phyloP scores from a whole-genome alignment of 176 grass and related monocot genomes.

The Panicum miliaceum region DNA sequence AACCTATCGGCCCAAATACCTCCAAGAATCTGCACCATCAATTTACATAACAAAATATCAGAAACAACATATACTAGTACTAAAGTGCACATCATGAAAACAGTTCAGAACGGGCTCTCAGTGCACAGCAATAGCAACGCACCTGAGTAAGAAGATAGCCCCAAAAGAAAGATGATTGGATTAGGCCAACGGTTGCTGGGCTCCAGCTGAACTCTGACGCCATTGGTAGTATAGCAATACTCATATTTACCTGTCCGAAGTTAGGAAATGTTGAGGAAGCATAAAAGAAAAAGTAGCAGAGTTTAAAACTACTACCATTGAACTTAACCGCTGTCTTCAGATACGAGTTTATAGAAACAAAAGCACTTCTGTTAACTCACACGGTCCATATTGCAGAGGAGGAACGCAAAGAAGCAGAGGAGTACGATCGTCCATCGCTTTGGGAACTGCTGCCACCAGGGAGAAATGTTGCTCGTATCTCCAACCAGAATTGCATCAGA shows the following conservation, averaged over 20 bases:
- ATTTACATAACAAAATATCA: background rate
- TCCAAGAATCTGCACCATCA: constrained; percentile 73
- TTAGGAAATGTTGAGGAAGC: background rate
- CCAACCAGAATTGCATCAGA: constrained; percentile 49
- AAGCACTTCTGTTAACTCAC: constrained; percentile 52
- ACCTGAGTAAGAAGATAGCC: constrained; percentile 98
- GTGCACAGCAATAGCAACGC: background rate
- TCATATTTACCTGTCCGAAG: constrained; percentile 90
- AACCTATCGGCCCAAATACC: constrained; percentile 95
- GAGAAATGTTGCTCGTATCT: constrained; percentile 31
- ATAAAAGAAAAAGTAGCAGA: background rate
- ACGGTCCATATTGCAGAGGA: constrained; percentile 98
- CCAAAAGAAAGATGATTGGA: constrained; percentile 99
- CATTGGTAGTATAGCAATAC: constrained; percentile 98
- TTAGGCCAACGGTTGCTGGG: constrained; percentile 84
- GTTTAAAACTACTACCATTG: background rate
- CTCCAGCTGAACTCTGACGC: constrained; percentile 81
- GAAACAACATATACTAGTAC: background rate
- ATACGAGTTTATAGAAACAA: background rate
- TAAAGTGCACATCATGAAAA: background rate
- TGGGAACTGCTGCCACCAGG: constrained; percentile 88
- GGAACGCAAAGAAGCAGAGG: constrained; percentile 84
- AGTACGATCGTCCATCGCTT: constrained; percentile 78
- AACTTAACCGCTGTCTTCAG: background rate
- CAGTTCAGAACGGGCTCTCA: background rate